phyloP scores from a whole-genome alignment of 148 eudicot genomes.

The Persicaria tinctoria region DNA sequence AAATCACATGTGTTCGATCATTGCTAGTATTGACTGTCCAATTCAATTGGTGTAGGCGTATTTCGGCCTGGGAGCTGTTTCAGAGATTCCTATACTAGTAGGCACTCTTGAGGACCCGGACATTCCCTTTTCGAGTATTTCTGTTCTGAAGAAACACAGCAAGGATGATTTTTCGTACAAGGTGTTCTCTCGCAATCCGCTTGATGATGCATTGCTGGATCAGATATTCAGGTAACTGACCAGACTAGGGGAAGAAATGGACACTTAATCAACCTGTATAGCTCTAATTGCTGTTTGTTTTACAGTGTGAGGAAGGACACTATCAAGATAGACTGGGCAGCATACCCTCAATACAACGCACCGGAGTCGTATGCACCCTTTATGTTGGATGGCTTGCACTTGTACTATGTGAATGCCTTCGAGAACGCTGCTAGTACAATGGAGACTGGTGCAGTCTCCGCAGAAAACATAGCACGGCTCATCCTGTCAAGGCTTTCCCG shows the following conservation, averaged over 20 bases:
- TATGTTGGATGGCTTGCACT: slow-evolving; percentile 59
- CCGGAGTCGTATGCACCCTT: slow-evolving; percentile 88
- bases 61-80: slow-evolving; percentile 49
- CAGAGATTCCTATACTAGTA: slow-evolving; percentile 65
- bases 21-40: slow-evolving; percentile 12
- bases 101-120: slow-evolving; percentile 68
- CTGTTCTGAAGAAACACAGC: slow-evolving; percentile 59
- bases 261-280: background rate
- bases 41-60: slow-evolving; percentile 37
- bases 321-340: slow-evolving; percentile 73
- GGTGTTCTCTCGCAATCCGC: slow-evolving; percentile 75
- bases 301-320: slow-evolving; percentile 62
- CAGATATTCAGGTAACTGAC: slow-evolving; percentile 58
- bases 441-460: slow-evolving; percentile 93
- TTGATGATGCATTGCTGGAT: slow-evolving; percentile 67
- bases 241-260: background rate
- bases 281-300: slow-evolving; percentile 3
- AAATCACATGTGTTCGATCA: background rate
- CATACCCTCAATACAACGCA: slow-evolving; percentile 84
- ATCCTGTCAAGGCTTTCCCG: slow-evolving; percentile 51
- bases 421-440: slow-evolving; percentile 96
- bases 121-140: slow-evolving; percentile 75
- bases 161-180: slow-evolving; percentile 62
- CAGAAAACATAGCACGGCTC: slow-evolving; percentile 84
- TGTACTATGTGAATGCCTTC: slow-evolving; percentile 89